phyloP scores from a whole-genome alignment of 352 stramenopile species.

The Paralagenidium karlingii region DNA sequence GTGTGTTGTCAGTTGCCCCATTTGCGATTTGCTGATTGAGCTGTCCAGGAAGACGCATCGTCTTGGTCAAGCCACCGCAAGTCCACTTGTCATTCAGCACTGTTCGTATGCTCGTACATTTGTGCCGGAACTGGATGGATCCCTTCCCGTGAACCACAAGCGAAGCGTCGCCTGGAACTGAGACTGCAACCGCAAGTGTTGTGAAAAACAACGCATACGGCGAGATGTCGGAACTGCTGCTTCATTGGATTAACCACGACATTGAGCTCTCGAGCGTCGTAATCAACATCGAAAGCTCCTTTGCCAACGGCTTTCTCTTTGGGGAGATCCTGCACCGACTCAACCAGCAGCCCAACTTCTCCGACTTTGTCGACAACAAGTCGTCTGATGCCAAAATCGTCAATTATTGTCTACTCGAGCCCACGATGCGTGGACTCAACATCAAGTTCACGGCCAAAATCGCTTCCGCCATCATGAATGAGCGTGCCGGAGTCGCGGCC shows the following conservation, averaged over 20 bases:
- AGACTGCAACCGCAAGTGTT: no score
- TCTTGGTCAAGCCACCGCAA: no score
- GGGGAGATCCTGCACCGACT: constrained; percentile 73
- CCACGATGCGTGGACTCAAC: constrained; percentile 49
- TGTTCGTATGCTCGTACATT: no score
- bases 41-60: no score
- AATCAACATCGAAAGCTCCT: constrained; percentile 55
- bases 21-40: no score
- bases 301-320: constrained; percentile 77
- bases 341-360: constrained; percentile 85
- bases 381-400: constrained; percentile 74
- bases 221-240: constrained; percentile 68
- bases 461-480: constrained; percentile 75
- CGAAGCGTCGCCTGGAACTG: no score
- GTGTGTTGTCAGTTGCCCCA: no score
- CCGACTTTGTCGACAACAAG: constrained; percentile 57
- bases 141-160: no score
- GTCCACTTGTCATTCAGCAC: no score
- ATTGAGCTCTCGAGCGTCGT: constrained; percentile 51
- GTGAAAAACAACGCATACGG: no score
- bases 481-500: constrained; percentile 30
- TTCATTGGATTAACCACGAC: constrained; percentile 77
- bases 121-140: no score
- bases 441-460: constrained; percentile 68
- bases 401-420: constrained; percentile 84